Percentiles rank a stretch among this genome's conserved stretches.
These are phyloP conservation scores for Acanthamoeba rhysodes DNA, from an alignment of 208 protist species.

Conservation along the genomic window DNA sequence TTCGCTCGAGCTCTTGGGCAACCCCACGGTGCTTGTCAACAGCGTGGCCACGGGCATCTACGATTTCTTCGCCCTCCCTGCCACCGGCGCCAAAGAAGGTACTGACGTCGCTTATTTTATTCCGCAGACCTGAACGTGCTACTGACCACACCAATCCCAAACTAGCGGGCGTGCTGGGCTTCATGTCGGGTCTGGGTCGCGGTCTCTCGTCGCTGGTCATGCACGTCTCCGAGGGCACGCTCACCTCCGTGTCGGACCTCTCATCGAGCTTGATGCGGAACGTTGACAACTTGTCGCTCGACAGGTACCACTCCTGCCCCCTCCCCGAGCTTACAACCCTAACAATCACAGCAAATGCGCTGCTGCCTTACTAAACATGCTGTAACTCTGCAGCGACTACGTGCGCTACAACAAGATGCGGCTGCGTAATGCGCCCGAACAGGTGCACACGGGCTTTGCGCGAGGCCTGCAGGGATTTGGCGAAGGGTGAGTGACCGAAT, in stretches of 20 bases:
- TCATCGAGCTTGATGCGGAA: conserved; percentile 42
- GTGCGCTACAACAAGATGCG: conserved; percentile 68
- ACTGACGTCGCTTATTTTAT: neutral
- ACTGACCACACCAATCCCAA: neutral
- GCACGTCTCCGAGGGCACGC: conserved; percentile 41
- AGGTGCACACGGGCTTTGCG: conserved; percentile 35
- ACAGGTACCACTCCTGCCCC: neutral
- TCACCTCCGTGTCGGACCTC: conserved; percentile 59
- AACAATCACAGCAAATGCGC: neutral
- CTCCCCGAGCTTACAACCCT: neutral
- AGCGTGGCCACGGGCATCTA: conserved; percentile 45
- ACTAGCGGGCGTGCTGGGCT: conserved; percentile 34
- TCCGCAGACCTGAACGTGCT: neutral
- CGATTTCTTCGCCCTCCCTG: conserved; percentile 50
- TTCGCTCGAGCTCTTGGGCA: conserved; percentile 54
- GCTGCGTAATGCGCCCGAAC: neutral
- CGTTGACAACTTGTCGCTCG: conserved; percentile 42
- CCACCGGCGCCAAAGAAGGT: conserved; percentile 33
- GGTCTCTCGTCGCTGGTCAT: conserved; percentile 19
- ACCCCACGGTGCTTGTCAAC: conserved; percentile 58
- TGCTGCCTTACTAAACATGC: too few species aligned
- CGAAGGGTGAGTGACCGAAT: neutral
- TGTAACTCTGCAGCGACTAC: neutral
- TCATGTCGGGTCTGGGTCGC: conserved; percentile 40
- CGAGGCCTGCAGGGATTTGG: conserved; percentile 68